Conservation (phyloP, 148 eudicot species). For the Pharnaceum exiguum region DNA sequence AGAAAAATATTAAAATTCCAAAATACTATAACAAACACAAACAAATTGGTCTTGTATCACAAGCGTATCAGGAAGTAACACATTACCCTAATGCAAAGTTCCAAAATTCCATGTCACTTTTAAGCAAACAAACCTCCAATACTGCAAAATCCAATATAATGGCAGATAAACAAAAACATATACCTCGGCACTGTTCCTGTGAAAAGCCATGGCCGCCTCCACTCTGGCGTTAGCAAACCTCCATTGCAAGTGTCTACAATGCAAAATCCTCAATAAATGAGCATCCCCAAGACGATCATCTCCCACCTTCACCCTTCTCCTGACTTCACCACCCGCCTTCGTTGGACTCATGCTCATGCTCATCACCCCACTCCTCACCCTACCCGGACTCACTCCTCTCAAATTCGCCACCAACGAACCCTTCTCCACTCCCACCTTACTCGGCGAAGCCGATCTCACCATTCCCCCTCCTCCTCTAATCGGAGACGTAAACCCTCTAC, state of each 20-base stretch:
- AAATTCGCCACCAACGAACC: constrained; percentile 35
- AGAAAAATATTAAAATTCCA: no score
- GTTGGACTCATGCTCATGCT: no score
- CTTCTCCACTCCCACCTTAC: constrained; percentile 25
- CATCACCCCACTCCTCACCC: constrained; percentile 44
- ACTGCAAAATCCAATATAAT: no score
- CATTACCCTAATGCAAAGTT: no score
- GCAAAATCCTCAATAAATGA: constrained; percentile 50
- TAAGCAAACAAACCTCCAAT: no score
- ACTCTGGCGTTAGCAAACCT: constrained; percentile 70
- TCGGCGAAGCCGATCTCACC: constrained; percentile 39
- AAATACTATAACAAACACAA: no score
- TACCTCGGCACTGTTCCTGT: constrained; percentile 63
- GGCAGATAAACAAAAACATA: not conserved
- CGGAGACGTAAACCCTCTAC: constrained; percentile 43
- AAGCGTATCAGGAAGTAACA: no score
- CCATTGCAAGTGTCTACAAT: constrained; percentile 84
- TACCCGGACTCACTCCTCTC: constrained; percentile 54
- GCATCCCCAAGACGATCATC: constrained; percentile 62
- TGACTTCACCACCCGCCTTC: constrained; percentile 47
- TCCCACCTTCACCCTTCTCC: constrained; percentile 60
- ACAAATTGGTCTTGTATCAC: no score
- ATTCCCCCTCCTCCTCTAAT: constrained; percentile 16
- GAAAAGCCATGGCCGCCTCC: constrained; percentile 41
- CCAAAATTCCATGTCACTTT: no score